These are phyloP conservation scores for Lippia alba DNA, from an alignment of 305 asterid genomes.

Conservation along the genomic window DNA sequence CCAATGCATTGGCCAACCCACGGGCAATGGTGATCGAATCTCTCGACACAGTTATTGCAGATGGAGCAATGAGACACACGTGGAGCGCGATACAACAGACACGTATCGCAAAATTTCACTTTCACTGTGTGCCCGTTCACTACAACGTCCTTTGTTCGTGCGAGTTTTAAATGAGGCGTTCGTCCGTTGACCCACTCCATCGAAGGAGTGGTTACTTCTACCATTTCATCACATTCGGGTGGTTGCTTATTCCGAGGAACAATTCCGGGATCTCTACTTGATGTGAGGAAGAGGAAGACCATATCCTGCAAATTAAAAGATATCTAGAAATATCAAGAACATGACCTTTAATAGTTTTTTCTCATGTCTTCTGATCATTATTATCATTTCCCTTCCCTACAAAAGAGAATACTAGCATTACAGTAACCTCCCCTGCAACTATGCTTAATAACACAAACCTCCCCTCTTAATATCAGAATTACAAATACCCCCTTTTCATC, in stretches of 20 bases:
- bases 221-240: constrained; percentile 59
- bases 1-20: constrained; percentile 92
- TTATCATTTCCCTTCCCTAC: neutral
- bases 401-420: neutral
- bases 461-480: too few species aligned
- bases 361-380: too few species aligned
- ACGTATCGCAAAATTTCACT: constrained; percentile 77
- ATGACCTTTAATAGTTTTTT: too few species aligned
- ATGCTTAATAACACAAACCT: too few species aligned
- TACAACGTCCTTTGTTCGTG: constrained; percentile 62
- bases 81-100: constrained; percentile 75
- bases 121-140: constrained; percentile 68
- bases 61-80: constrained; percentile 88
- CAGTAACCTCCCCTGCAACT: too few species aligned
- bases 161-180: constrained; percentile 66
- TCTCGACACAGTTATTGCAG: constrained; percentile 73
- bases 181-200: constrained; percentile 69
- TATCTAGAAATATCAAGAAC: constrained; percentile 13
- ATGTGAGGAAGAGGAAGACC: constrained; percentile 63
- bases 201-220: constrained; percentile 60
- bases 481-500: too few species aligned
- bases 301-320: constrained; percentile 54
- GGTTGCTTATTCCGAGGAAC: constrained; percentile 65
- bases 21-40: constrained; percentile 82
- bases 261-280: constrained; percentile 82